A percentile compares a stretch with the other conserved stretches of the same genome.
These are phyloP conservation scores for Scenedesmus sp. DNA, from an alignment of 163 green algal species.

Conservation along the genomic window DNA sequence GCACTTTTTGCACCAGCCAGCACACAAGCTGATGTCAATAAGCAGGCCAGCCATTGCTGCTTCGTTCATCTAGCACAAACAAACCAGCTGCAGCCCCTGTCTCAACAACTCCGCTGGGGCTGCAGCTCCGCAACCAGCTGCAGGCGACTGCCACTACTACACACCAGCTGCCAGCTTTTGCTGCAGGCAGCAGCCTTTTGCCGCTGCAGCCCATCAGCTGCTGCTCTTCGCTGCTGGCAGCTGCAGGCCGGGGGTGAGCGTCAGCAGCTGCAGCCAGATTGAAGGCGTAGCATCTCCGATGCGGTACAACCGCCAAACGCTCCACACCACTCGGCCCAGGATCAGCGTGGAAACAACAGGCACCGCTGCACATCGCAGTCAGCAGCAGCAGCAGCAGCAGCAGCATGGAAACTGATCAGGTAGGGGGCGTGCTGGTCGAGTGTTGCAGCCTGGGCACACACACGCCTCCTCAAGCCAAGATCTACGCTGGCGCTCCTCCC, in stretches of 20 bases:
- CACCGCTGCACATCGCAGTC: not conserved
- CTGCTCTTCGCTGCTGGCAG: not conserved
- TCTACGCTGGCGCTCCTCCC: too few relatives aligned
- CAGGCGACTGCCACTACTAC: not conserved
- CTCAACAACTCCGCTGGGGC: too few relatives aligned
- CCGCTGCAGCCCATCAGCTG: not conserved
- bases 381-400: constrained; percentile 18
- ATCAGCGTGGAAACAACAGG: constrained; percentile 26
- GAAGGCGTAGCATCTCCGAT: constrained; percentile 9
- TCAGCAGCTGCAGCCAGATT: constrained; percentile 50
- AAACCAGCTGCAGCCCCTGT: too few relatives aligned
- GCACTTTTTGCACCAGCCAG: not conserved
- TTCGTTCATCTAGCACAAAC: not conserved
- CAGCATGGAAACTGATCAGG: not conserved
- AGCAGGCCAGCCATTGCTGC: too few relatives aligned
- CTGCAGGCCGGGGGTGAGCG: constrained; percentile 13
- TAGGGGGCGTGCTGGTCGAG: not conserved
- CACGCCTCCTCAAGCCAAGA: too few relatives aligned
- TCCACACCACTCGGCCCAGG: constrained; percentile 26
- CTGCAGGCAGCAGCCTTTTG: not conserved
- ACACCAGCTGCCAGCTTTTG: not conserved
- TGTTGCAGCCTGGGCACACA: too few relatives aligned
- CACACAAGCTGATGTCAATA: not conserved
- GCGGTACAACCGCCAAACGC: constrained; percentile 18
- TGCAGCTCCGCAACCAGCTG: not conserved